Conservation (phyloP, 495 filamentous ascomycete species). For the Sabuloglossum arenarium region DNA sequence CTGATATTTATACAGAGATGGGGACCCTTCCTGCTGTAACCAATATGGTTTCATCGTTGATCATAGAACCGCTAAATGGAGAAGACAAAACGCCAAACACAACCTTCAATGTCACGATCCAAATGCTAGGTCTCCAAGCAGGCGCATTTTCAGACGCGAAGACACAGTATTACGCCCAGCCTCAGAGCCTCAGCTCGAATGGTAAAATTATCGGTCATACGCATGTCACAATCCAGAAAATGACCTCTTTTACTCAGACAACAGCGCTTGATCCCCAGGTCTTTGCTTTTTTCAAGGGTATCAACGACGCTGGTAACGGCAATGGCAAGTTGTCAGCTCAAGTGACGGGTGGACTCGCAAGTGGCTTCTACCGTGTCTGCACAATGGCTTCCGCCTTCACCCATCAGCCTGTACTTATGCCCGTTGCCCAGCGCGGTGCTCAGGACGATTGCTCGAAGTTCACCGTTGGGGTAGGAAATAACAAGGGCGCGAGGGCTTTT, state of each 20-base stretch:
- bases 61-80: slow-evolving; percentile 30
- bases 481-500: background rate
- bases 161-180: slow-evolving; percentile 45
- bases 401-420: slow-evolving; percentile 62
- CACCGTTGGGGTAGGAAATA: slow-evolving; percentile 14
- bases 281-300: slow-evolving; percentile 59
- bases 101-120: slow-evolving; percentile 36
- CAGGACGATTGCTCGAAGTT: slow-evolving; percentile 58
- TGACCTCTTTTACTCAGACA: slow-evolving; percentile 27
- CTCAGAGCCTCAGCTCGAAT: slow-evolving; percentile 32
- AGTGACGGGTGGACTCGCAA: slow-evolving; percentile 41
- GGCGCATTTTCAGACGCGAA: slow-evolving; percentile 44
- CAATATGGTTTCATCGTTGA: slow-evolving; percentile 47
- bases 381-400: slow-evolving; percentile 48
- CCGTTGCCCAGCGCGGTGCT: slow-evolving; percentile 50
- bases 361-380: slow-evolving; percentile 51
- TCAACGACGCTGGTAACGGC: slow-evolving; percentile 50
- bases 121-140: slow-evolving; percentile 35
- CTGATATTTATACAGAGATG: slow-evolving; percentile 29
- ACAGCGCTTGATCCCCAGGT: slow-evolving; percentile 11
- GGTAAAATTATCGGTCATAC: slow-evolving; percentile 46
- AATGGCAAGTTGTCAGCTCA: slow-evolving; percentile 31
- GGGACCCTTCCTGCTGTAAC: slow-evolving; percentile 42
- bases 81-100: slow-evolving; percentile 23
- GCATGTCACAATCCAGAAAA: slow-evolving; percentile 47